phyloP scores from a whole-genome alignment of 2,329 filamentous ascomycete species.

The Cyclaneusma minus region DNA sequence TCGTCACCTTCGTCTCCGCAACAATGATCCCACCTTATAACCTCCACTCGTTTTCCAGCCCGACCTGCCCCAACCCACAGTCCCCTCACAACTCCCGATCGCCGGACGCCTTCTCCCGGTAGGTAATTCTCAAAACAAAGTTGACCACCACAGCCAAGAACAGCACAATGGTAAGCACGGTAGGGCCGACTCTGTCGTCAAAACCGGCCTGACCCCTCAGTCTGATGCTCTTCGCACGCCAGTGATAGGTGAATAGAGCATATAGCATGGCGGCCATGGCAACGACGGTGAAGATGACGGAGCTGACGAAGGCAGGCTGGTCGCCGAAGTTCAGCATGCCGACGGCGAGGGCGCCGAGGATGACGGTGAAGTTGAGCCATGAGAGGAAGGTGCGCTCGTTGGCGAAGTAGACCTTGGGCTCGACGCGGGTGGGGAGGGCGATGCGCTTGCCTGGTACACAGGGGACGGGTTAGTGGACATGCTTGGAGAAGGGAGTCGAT shows the following conservation, averaged over 20 bases:
- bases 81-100: too few relatives aligned
- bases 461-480: conserved; percentile 5
- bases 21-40: too few relatives aligned
- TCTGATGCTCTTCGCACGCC: conserved; percentile 86
- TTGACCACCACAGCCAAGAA: conserved; percentile 88
- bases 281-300: conserved; percentile 84
- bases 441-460: conserved; percentile 89
- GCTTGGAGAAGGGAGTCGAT: neutral
- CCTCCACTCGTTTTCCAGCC: too few relatives aligned
- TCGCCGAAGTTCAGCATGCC: conserved; percentile 98
- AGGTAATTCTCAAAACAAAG: conserved; percentile 66
- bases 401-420: conserved; percentile 99
- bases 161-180: conserved; percentile 73
- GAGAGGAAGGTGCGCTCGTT: conserved; percentile 98
- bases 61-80: too few relatives aligned
- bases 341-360: conserved; percentile 89
- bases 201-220: conserved; percentile 88
- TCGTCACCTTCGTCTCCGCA: too few relatives aligned
- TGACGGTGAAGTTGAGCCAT: conserved; percentile 99
- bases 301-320: conserved; percentile 81
- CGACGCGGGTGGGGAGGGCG: conserved; percentile 90
- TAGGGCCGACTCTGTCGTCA: conserved; percentile 90
- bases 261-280: conserved; percentile 94
- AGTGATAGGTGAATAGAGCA: conserved; percentile 89
- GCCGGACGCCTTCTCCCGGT: conserved; percentile 12